A percentile compares a stretch with the other conserved stretches of the same genome.
These are phyloP conservation scores for Boletus pseudopeckii DNA, from an alignment of 768 basidiomycete species.

Conservation along the genomic window DNA sequence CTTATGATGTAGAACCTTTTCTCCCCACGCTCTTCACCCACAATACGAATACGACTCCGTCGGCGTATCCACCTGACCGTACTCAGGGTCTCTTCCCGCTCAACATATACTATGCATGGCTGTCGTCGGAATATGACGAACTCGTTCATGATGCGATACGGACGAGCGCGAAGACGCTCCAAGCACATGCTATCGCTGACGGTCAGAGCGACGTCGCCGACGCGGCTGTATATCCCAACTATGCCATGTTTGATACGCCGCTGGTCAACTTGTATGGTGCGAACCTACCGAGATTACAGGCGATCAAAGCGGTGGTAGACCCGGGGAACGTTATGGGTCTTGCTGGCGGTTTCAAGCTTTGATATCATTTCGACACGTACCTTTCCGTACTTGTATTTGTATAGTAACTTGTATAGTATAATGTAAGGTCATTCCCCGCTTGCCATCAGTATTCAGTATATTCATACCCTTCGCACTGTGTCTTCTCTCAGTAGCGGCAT, in stretches of 20 bases:
- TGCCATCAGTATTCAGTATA: too few relatives aligned
- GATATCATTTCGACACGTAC: not conserved
- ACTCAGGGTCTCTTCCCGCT: conserved; percentile 36
- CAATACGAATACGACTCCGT: conserved; percentile 28
- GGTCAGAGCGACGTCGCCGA: conserved; percentile 14
- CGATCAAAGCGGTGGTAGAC: conserved; percentile 46
- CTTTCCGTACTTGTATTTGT: not conserved
- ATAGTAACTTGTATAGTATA: not conserved
- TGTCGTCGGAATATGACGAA: not conserved
- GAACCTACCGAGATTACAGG: conserved; percentile 35
- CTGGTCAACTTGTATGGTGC: conserved; percentile 45
- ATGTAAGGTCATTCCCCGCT: too few relatives aligned
- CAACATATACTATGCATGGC: conserved; percentile 39
- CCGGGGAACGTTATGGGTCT: conserved; percentile 59
- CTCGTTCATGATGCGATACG: conserved; percentile 35
- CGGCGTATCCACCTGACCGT: conserved; percentile 48
- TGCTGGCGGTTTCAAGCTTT: conserved; percentile 60
- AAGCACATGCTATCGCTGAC: conserved; percentile 39
- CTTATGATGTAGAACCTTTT: conserved; percentile 48
- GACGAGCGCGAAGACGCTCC: conserved; percentile 37
- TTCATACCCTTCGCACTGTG: too few relatives aligned
- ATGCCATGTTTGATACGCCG: conserved; percentile 52
- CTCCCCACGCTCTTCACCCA: conserved; percentile 39
- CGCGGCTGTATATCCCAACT: conserved; percentile 51
- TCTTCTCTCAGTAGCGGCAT: too few relatives aligned